Percentiles rank a stretch among this genome's conserved stretches.
Evolutionary conservation across 2,329 filamentous ascomycete species (phyloP).

Genomic region (Fusarium goolgardi): DNA sequence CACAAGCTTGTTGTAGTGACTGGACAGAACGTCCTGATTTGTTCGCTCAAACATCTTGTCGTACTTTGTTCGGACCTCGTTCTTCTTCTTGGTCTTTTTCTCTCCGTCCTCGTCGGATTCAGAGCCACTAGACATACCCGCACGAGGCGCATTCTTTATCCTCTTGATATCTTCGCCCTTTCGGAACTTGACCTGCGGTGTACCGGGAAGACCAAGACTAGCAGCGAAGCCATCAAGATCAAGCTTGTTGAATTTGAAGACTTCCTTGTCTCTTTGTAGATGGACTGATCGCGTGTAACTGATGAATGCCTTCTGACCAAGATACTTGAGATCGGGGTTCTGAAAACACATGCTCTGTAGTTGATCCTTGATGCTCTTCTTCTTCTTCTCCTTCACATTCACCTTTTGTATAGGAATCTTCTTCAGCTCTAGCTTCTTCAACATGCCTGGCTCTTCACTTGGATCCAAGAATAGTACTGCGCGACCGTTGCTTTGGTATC

Average conservation of each 20-base stretch:
- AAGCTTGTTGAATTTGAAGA: constrained; percentile 86
- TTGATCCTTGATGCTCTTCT: constrained; percentile 84
- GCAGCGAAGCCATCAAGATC: constrained; percentile 87
- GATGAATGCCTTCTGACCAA: constrained; percentile 95
- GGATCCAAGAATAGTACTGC: constrained; percentile 94
- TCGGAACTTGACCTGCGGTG: constrained; percentile 91
- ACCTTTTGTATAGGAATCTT: constrained; percentile 90
- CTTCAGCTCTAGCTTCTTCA: constrained; percentile 84
- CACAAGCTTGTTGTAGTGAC: constrained; percentile 91
- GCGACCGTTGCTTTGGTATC: constrained; percentile 87
- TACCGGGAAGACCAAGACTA: constrained; percentile 88
- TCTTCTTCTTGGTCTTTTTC: constrained; percentile 71
- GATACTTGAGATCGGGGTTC: constrained; percentile 90
- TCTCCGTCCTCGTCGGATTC: constrained; percentile 65
- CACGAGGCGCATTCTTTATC: constrained; percentile 85
- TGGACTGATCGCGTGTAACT: constrained; percentile 88
- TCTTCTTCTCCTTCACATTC: constrained; percentile 89
- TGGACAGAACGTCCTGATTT: constrained; percentile 95
- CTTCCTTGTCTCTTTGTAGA: constrained; percentile 89
- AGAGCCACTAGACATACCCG: constrained; percentile 71
- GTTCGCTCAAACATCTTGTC: constrained; percentile 98
- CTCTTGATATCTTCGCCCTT: constrained; percentile 90
- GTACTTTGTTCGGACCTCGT: constrained; percentile 90
- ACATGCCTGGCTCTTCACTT: constrained; percentile 91
- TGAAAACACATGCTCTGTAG: constrained; percentile 97